phyloP scores from a whole-genome alignment of 257 asterid species.

The Plectranthus barbatus region DNA sequence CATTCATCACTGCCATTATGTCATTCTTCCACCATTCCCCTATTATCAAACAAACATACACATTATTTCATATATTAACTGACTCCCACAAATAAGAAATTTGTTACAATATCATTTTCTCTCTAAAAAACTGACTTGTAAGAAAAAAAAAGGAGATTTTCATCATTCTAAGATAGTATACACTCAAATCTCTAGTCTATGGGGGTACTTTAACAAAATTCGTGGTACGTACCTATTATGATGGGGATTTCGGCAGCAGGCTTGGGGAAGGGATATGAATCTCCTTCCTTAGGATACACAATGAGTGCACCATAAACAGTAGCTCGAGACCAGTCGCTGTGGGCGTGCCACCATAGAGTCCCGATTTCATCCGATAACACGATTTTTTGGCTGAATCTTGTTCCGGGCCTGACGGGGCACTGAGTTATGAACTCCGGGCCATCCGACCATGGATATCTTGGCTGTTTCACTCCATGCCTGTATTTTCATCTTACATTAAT shows the following conservation, averaged over 20 bases:
- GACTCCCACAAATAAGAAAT: too few species aligned
- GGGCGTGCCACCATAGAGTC: conserved; percentile 69
- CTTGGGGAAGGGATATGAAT: conserved; percentile 32
- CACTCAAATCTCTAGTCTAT: too few species aligned
- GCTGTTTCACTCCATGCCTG: conserved; percentile 62
- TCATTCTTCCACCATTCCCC: conserved; percentile 51
- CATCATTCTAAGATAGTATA: too few species aligned
- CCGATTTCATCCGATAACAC: conserved; percentile 43
- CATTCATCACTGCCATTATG: conserved; percentile 9
- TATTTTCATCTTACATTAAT: too few species aligned
- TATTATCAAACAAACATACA: not conserved
- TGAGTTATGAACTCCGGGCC: conserved; percentile 50
- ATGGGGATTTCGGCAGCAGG: conserved; percentile 39
- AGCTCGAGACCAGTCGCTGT: conserved; percentile 44
- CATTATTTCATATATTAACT: too few species aligned
- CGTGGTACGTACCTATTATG: conserved; percentile 32
- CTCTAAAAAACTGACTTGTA: too few species aligned
- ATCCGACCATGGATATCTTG: conserved; percentile 52
- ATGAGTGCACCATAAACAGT: conserved; percentile 45
- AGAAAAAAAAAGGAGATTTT: too few species aligned
- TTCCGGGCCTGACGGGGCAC: conserved; percentile 44
- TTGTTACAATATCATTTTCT: not conserved
- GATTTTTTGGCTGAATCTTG: conserved; percentile 29
- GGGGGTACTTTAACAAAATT: too few species aligned
- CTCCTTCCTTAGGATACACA: conserved; percentile 23